phyloP scores from a whole-genome alignment of 2,329 filamentous ascomycete genomes.

The Fusarium heterosporum region DNA sequence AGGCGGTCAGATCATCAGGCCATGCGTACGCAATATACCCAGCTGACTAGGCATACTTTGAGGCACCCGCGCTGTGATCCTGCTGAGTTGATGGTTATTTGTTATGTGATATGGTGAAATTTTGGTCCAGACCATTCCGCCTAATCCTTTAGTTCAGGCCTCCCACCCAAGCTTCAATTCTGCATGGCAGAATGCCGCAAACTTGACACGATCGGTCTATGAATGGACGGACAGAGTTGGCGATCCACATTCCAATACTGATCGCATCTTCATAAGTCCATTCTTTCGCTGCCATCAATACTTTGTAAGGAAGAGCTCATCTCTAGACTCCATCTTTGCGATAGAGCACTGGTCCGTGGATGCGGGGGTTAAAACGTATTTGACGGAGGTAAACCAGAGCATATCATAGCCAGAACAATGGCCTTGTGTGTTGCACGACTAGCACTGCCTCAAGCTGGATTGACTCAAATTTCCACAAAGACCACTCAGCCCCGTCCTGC shows the following conservation, averaged over 20 bases:
- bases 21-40: neutral
- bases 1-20: neutral
- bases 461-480: slow-evolving; percentile 14
- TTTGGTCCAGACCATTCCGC: slow-evolving; percentile 4
- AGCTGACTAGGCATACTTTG: no score
- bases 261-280: neutral
- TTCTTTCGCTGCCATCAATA: neutral
- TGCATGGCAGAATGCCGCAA: neutral
- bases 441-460: slow-evolving; percentile 10
- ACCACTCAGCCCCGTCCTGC: slow-evolving; percentile 13
- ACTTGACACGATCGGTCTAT: neutral
- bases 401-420: neutral
- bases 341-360: no score
- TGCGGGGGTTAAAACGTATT: no score
- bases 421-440: slow-evolving; percentile 4
- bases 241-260: neutral
- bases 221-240: neutral
- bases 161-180: neutral
- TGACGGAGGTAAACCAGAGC: neutral
- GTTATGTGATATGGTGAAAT: neutral
- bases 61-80: no score
- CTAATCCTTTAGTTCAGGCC: neutral
- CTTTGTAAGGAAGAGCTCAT: neutral
- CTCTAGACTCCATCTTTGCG: neutral
- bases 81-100: neutral